Percentiles rank a stretch among this genome's conserved stretches.
phyloP scores from a whole-genome alignment of 2,329 filamentous ascomycete genomes.

The Ascochyta viciae-villosae region DNA sequence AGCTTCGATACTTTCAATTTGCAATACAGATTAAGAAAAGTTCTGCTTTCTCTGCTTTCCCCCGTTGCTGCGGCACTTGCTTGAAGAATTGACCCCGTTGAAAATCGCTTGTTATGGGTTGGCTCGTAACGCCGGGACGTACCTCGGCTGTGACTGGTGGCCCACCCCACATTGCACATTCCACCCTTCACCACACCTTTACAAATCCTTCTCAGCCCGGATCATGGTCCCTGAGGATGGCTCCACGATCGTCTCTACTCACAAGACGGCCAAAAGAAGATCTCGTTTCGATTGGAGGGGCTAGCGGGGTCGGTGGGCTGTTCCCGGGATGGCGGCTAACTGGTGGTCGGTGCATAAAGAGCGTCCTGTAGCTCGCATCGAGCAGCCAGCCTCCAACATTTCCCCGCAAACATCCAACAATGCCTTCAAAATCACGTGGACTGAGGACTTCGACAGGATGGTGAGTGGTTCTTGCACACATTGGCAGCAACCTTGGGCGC shows the following conservation, averaged over 20 bases:
- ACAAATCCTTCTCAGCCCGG: background rate
- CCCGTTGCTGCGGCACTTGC: no score
- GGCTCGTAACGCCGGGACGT: background rate
- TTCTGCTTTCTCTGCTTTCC: no score
- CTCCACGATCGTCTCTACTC: background rate
- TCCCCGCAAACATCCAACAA: slow-evolving; percentile 15
- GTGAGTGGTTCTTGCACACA: slow-evolving; percentile 31
- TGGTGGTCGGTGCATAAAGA: slow-evolving; percentile 6
- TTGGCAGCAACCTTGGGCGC: background rate
- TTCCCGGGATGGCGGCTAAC: slow-evolving; percentile 10
- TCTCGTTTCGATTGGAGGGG: slow-evolving; percentile 8
- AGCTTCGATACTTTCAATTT: no score
- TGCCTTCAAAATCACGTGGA: slow-evolving; percentile 53
- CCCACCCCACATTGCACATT: background rate
- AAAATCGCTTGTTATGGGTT: background rate
- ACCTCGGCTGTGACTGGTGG: background rate
- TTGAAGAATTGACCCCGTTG: background rate
- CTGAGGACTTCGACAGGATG: slow-evolving; percentile 55
- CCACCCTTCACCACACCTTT: background rate
- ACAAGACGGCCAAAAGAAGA: background rate
- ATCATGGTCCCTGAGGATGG: background rate
- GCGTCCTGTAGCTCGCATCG: slow-evolving; percentile 13
- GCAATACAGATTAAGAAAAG: no score
- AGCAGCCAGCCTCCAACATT: slow-evolving; percentile 1
- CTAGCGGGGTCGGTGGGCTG: slow-evolving; percentile 11